Evolutionary conservation across 2,329 filamentous ascomycete genomes (phyloP).

Genomic region (Paecilomyces sp.): DNA sequence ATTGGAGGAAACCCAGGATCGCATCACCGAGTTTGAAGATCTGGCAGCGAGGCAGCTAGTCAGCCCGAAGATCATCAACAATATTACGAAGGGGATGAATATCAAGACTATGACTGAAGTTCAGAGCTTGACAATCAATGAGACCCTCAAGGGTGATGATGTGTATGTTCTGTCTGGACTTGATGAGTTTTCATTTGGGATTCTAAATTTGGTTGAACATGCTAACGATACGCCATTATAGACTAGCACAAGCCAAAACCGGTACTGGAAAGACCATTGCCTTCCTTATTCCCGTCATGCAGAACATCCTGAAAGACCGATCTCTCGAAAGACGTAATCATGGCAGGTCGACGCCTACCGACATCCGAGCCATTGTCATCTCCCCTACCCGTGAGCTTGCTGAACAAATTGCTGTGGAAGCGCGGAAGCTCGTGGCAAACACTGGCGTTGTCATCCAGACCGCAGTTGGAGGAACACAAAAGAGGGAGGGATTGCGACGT

Average conservation of each 20-base stretch:
- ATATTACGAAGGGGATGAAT: constrained; percentile 65
- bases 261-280: constrained; percentile 95
- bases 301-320: constrained; percentile 66
- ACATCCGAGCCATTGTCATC: constrained; percentile 55
- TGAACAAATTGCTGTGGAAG: constrained; percentile 64
- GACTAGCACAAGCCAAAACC: constrained; percentile 89
- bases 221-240: constrained; percentile 27
- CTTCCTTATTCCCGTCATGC: constrained; percentile 79
- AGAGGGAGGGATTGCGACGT: constrained; percentile 57
- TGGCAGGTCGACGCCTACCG: constrained; percentile 24
- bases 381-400: constrained; percentile 58
- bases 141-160: constrained; percentile 72
- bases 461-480: constrained; percentile 89
- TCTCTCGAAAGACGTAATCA: constrained; percentile 39
- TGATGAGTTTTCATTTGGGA: not conserved
- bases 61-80: constrained; percentile 56
- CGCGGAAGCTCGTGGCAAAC: constrained; percentile 55
- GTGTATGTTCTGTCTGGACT: constrained; percentile 53
- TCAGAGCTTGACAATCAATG: constrained; percentile 73
- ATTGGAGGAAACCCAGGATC: constrained; percentile 6
- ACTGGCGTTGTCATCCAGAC: constrained; percentile 65
- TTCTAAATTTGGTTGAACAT: constrained; percentile 4
- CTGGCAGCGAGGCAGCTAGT: constrained; percentile 41
- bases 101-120: constrained; percentile 89
- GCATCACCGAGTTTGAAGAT: constrained; percentile 33